Evolutionary conservation across 495 filamentous ascomycete genomes (phyloP), one percentile per base, ranked within the genome.

Genomic region (Penicillium macrosclerotiorum): DNA sequence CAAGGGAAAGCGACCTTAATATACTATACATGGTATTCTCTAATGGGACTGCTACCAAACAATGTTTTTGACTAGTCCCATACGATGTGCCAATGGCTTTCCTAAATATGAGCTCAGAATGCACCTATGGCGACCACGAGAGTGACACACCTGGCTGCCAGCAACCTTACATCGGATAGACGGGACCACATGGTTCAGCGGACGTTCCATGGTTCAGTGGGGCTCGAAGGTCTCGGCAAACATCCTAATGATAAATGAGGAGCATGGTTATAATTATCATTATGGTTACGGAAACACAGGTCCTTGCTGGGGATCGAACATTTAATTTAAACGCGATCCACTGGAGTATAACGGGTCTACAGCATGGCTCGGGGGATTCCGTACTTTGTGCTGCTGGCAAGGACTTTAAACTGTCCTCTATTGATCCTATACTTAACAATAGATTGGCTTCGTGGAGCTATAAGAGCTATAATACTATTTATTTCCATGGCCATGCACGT

Each of bases 301-400:
- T 7, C 14, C 33, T 25, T n/a, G 26, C 19, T 17, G 40, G 29
- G n/a, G 37, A 40, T 47, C 34, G 18, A 47, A 39, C 45, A 13
- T 40, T 33, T 34, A 34, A 48, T 36, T 41, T 36, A 23, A 42
- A 9, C 6, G 19, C 34, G 35, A 16, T 39, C 44, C 44, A 47
- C 44, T 23, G 11, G 12, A n/a, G n/a, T n/a, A n/a, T n/a, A 12
- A 31, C 19, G 13, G n/a, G 8, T 23, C 11, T n/a, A 39, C 3
- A n/a, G n/a, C n/a, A n/a, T n/a, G n/a, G 17, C 24, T 47, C 34
- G 25, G 13, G n/a, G n/a, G 31, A 34, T 34, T 34, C 31, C 18
- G 18, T 34, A 13, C 18, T 34, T 34, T 16, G 31, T 34, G 1
- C 18, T 34, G 31, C 31, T 8, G 31, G 11, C 30, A 32, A 32